Base-by-base conservation (phyloP, 495 filamentous ascomycete genomes). In the Halenospora varia region DNA sequence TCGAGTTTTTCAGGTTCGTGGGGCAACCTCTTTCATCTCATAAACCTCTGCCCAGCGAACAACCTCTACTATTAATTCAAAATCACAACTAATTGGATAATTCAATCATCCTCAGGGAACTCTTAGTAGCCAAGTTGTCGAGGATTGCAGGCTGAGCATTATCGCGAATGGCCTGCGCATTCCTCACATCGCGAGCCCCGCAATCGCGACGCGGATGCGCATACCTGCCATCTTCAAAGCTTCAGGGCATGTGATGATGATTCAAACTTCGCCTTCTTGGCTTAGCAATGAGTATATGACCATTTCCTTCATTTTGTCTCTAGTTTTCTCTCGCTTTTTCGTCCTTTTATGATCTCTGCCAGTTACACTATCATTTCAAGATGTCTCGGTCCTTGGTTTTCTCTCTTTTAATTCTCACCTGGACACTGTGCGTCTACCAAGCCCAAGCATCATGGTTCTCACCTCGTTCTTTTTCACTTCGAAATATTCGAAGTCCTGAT, bases 361-460 rank as follows among this genome's bases (percentile, higher is more conserved):
- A 24, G 1, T 46, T 25, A 6, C n/a, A n/a, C 15, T 25, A 55
- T 56, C 45, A 51, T 9, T 26, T 49, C 47, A 50, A 57, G 39
- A 57, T 57, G 55, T 13, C 18, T 42, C 29, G 20, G 8, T 44
- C 29, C n/a, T 0, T 22, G 22, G 25, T 49, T 13, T 19, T 51
- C 18, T 22, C 23, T 17, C 29, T 48, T 42, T 18, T n/a, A 50
- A 2, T 51, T 57, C 26, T 56, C 10, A 45, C 39, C 18, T 50
- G 25, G 48, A 19, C 47, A 26, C 55, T 57, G 55, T 50, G 46
- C 47, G 55, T 51, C 47, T 24, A 41, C 11, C 46, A n/a, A 48
- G 18, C 17, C 6, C 42, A 57, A 57, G 55, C 29, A 50, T 2
- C 29, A n/a, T 57, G 48, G 46, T 42, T 42, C 13, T 26, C 18